phyloP scores from a whole-genome alignment of 306 rosid species.

The Leucaena leucocephala region DNA sequence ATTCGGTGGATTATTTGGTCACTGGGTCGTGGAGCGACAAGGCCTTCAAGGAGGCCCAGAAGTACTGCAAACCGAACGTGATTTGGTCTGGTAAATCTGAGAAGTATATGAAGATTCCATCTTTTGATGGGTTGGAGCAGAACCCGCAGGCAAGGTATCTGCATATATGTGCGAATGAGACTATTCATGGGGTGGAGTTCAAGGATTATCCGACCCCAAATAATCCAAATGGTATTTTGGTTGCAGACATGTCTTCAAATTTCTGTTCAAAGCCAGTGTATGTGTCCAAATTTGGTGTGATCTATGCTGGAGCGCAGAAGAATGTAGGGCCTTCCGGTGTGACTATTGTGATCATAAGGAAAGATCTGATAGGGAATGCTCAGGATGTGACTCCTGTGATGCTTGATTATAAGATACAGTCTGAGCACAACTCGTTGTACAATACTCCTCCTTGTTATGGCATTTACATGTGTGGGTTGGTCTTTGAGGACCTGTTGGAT shows the following conservation, averaged over 20 bases:
- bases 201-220: slow-evolving; percentile 73
- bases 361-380: slow-evolving; percentile 83
- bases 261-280: slow-evolving; percentile 95
- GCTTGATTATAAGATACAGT: slow-evolving; percentile 90
- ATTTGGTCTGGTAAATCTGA: slow-evolving; percentile 94
- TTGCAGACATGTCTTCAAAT: slow-evolving; percentile 96
- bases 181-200: slow-evolving; percentile 95
- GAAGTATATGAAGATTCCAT: slow-evolving; percentile 77
- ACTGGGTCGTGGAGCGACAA: slow-evolving; percentile 96
- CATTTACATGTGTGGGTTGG: slow-evolving; percentile 92
- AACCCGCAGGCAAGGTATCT: slow-evolving; percentile 62
- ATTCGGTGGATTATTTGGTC: slow-evolving; percentile 68
- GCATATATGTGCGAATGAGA: slow-evolving; percentile 88
- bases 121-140: slow-evolving; percentile 64
- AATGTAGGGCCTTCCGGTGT: slow-evolving; percentile 97
- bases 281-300: slow-evolving; percentile 77
- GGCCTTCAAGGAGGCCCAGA: slow-evolving; percentile 90
- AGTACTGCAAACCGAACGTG: slow-evolving; percentile 62
- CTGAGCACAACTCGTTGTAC: slow-evolving; percentile 80
- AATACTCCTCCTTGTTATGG: slow-evolving; percentile 94
- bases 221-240: slow-evolving; percentile 48
- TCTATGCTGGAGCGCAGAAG: slow-evolving; percentile 96
- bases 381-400: slow-evolving; percentile 79
- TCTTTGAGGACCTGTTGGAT: slow-evolving; percentile 82
- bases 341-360: slow-evolving; percentile 79